phyloP scores from a whole-genome alignment of 108 stramenopile species.

The Chaetoceros tenuissimus region DNA sequence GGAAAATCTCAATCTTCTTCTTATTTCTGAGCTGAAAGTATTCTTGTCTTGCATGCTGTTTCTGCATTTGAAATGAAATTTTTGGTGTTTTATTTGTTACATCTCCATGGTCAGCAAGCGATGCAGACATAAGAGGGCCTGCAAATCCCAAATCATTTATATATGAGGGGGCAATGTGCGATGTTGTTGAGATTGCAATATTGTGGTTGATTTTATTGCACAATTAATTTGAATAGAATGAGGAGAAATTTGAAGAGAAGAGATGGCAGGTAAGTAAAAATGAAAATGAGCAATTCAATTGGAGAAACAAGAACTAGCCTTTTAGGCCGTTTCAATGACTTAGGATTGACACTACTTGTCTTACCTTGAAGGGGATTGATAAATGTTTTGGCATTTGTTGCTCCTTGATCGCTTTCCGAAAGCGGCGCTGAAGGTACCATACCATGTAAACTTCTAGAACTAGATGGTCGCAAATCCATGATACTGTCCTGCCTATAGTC shows the following conservation, averaged over 20 bases:
- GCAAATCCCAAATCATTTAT: background rate
- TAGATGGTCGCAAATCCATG: background rate
- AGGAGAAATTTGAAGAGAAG: too few relatives aligned
- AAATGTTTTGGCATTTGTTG: background rate
- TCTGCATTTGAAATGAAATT: slow-evolving; percentile 13
- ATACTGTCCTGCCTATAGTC: background rate
- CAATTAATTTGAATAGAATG: too few relatives aligned
- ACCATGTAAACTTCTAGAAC: background rate
- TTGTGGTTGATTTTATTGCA: too few relatives aligned
- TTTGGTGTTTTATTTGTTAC: slow-evolving; percentile 1
- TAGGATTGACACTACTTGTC: too few relatives aligned
- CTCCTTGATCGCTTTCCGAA: background rate
- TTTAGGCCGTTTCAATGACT: too few relatives aligned
- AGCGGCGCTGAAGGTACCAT: background rate
- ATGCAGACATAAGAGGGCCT: background rate
- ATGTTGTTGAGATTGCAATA: too few relatives aligned
- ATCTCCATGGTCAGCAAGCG: background rate
- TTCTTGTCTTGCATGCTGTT: slow-evolving; percentile 3
- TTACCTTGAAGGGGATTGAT: background rate
- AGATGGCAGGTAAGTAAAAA: too few relatives aligned
- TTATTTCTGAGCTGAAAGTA: slow-evolving; percentile 26
- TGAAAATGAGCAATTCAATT: too few relatives aligned
- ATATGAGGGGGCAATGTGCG: too few relatives aligned
- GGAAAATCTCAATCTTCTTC: slow-evolving; percentile 48
- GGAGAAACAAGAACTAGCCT: too few relatives aligned